These are phyloP conservation scores for Rhizopus microsporus DNA, from an alignment of 371 early-diverging fungal species.

Conservation along the genomic window DNA sequence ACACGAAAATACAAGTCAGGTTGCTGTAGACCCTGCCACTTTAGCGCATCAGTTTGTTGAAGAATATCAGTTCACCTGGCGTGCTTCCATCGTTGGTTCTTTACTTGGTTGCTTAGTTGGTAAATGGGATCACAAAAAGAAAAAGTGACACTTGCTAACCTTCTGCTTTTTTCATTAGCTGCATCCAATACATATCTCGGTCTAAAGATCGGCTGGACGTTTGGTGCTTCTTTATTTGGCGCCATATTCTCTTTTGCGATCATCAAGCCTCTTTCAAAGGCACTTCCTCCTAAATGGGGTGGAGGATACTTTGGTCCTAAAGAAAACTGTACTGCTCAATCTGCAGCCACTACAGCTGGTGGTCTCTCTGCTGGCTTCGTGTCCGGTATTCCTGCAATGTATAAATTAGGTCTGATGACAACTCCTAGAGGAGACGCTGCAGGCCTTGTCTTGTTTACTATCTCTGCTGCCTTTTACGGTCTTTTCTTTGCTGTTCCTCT, in stretches of 20 bases:
- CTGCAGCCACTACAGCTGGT: conserved; percentile 73
- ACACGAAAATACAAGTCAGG: not conserved
- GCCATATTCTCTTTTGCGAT: conserved; percentile 72
- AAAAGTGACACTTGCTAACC: no score
- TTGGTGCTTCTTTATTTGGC: conserved; percentile 73
- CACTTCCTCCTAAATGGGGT: conserved; percentile 49
- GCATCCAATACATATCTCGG: conserved; percentile 78
- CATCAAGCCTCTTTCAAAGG: conserved; percentile 58
- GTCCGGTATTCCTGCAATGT: conserved; percentile 74
- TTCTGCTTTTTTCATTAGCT: conserved; percentile 28
- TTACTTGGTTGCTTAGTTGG: conserved; percentile 68
- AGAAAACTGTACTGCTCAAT: conserved; percentile 71
- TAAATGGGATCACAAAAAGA: conserved; percentile 11
- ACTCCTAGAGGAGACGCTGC: conserved; percentile 52
- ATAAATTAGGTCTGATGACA: conserved; percentile 60
- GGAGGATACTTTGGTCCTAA: conserved; percentile 71
- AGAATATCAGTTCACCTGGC: conserved; percentile 56
- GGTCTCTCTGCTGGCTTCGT: conserved; percentile 71
- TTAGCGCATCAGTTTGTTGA: conserved; percentile 18
- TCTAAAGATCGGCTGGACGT: conserved; percentile 72
- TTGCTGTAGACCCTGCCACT: conserved; percentile 4
- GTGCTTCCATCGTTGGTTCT: conserved; percentile 67
- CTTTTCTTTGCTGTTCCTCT: conserved; percentile 78
- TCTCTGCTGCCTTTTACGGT: conserved; percentile 68
- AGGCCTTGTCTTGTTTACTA: conserved; percentile 56